Percentiles rank a stretch among this genome's conserved stretches.
phyloP scores from a whole-genome alignment of 306 rosid genomes.

The Prunus armeniaca region DNA sequence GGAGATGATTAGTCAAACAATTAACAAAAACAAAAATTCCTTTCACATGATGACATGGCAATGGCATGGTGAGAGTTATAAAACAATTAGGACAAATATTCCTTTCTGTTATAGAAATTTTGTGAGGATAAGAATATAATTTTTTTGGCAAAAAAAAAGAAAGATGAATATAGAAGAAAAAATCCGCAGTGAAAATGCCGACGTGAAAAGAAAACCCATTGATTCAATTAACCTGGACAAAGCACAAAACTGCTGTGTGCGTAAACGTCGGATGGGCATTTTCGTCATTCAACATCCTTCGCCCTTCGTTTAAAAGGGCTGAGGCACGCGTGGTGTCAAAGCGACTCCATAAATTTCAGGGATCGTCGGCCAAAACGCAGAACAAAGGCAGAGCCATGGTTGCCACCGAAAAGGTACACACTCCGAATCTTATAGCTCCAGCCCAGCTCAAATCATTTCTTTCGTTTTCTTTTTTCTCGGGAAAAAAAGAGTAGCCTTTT shows the following conservation, averaged over 20 bases:
- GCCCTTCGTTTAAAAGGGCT: neutral
- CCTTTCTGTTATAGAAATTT: neutral
- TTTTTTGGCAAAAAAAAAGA: no score
- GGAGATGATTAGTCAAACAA: no score
- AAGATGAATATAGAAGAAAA: no score
- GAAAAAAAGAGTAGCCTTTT: neutral
- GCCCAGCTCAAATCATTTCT: neutral
- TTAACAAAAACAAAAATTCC: no score
- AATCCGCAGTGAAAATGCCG: neutral
- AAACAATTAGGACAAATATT: no score
- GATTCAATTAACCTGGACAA: slow-evolving; percentile 26
- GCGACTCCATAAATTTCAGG: neutral
- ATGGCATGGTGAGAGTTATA: no score
- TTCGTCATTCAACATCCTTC: neutral
- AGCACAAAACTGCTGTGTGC: neutral
- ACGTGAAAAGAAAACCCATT: neutral
- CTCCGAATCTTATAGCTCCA: neutral
- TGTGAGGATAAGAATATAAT: neutral
- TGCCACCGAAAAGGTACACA: slow-evolving; percentile 29
- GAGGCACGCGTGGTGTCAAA: slow-evolving; percentile 9
- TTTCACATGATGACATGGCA: no score
- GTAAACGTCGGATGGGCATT: neutral
- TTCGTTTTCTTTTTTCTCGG: slow-evolving; percentile 18
- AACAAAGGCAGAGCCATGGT: slow-evolving; percentile 21
- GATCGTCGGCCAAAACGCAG: neutral